Evolutionary conservation across 352 stramenopile genomes (phyloP), one percentile per base, ranked within the genome.

Genomic region (Phytophthora colocasiae): DNA sequence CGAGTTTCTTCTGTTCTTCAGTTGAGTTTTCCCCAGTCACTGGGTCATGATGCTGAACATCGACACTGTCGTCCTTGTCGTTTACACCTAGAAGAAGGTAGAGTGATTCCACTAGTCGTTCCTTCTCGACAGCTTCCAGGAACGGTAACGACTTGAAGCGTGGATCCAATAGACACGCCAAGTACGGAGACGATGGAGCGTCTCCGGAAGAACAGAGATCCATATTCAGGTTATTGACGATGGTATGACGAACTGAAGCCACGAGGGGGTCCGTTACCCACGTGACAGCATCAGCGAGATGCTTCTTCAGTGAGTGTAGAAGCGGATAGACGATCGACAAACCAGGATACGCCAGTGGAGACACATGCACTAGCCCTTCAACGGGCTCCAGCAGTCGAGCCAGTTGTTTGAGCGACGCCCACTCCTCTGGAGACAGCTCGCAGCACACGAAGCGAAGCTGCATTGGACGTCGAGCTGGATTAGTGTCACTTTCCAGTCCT

Each of bases 401-500:
- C 14, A 90, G 75, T 56, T 93, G 81, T 38, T 92, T 91, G 11
- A 93, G 62, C n/a, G 78, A 78, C 2, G 69, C 59, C 85, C 82
- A 91, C 52, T 93, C 85, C 5, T 90, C 82, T 7, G 63, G 45
- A 19, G 85, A 90, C 19, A 93, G 60, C 49, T 91, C 83, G 34
- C 83, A 92, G 53, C 85, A 92, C 57, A 90, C 77, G 52, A 93
- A 92, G 5, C 83, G 83, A 47, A 93, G 66, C 60, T 93, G 84
- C 84, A 93, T 93, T 2, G 84, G 82, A 27, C 82, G 73, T 7
- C 85, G 77, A 40, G 81, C 84, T 38, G 85, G 81, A n/a, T 80
- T 90, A 8, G 75, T 86, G 63, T 93, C 85, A 49, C 78, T 83
- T 47, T 93, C 85, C 3, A 93, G 57, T n/a, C 83, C 85, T 31